Evolutionary conservation across 495 filamentous ascomycete genomes (phyloP).

Genomic region (Aspergillus affinis): DNA sequence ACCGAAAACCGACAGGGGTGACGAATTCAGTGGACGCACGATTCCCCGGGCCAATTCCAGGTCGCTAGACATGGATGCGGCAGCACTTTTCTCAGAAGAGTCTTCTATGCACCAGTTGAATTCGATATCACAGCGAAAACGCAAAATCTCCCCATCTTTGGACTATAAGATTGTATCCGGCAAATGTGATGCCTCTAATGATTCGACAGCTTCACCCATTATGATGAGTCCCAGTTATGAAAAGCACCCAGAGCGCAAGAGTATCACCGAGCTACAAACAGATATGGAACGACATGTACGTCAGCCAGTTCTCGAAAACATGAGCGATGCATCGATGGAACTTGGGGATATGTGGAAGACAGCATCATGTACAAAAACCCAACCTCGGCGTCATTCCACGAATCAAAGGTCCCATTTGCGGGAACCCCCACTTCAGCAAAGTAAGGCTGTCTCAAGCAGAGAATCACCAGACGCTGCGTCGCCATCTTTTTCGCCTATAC

Average conservation of each 20-base stretch:
- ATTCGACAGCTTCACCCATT: neutral
- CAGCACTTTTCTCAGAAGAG: slow-evolving; percentile 3
- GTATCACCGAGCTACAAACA: neutral
- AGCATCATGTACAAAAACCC: slow-evolving; percentile 18
- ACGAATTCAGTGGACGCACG: neutral
- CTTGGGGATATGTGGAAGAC: slow-evolving; percentile 12
- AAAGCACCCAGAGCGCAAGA: neutral
- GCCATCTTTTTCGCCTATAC: neutral
- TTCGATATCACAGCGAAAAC: slow-evolving; percentile 31
- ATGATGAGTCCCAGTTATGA: neutral
- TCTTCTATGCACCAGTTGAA: slow-evolving; percentile 15
- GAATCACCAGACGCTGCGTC: slow-evolving; percentile 12
- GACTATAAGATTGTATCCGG: neutral
- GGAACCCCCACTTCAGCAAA: slow-evolving; percentile 6
- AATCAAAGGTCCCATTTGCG: slow-evolving; percentile 26
- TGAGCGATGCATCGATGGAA: neutral
- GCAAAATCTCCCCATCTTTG: slow-evolving; percentile 25
- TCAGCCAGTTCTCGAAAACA: neutral
- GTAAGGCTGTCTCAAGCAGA: slow-evolving; percentile 10
- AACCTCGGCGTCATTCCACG: slow-evolving; percentile 42
- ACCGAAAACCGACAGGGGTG: slow-evolving; percentile 21
- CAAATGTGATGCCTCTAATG: neutral
- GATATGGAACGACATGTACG: neutral
- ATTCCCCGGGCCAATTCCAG: slow-evolving; percentile 5
- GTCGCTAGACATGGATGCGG: slow-evolving; percentile 8